phyloP scores from a whole-genome alignment of 352 stramenopile genomes.

The Pythium dissotocum region DNA sequence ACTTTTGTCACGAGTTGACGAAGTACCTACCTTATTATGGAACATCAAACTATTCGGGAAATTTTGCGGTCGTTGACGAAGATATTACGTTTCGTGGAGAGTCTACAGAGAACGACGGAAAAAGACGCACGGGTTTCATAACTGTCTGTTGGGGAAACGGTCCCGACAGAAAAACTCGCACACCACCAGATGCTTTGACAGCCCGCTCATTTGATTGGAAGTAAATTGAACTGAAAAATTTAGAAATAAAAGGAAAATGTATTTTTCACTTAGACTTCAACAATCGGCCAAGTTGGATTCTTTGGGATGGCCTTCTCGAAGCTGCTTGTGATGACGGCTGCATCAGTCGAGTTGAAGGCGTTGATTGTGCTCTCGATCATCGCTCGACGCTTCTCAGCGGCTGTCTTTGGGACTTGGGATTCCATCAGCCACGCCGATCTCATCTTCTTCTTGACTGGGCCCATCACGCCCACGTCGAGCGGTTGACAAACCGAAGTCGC shows the following conservation, averaged over 20 bases:
- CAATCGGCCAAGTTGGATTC: background rate
- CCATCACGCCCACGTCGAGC: background rate
- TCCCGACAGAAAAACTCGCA: background rate
- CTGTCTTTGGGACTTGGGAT: background rate
- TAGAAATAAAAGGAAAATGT: background rate
- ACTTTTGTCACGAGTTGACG: no score
- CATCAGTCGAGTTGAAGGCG: background rate
- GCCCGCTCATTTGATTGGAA: background rate
- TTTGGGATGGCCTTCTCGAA: background rate
- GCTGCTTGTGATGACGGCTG: background rate
- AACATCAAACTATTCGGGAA: no score
- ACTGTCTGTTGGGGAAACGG: background rate
- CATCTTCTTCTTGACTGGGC: background rate
- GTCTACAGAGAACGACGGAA: background rate
- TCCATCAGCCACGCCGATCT: background rate
- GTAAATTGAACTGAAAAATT: background rate
- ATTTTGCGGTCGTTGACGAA: no score
- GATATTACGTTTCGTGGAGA: no score
- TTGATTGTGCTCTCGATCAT: background rate
- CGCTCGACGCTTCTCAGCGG: background rate
- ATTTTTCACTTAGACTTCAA: background rate
- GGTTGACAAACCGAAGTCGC: background rate
- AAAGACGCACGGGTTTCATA: background rate
- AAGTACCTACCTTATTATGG: no score
- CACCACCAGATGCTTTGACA: background rate